Base-by-base conservation (phyloP, 805 yeast genomes). In the Saturnispora saitoi region DNA sequence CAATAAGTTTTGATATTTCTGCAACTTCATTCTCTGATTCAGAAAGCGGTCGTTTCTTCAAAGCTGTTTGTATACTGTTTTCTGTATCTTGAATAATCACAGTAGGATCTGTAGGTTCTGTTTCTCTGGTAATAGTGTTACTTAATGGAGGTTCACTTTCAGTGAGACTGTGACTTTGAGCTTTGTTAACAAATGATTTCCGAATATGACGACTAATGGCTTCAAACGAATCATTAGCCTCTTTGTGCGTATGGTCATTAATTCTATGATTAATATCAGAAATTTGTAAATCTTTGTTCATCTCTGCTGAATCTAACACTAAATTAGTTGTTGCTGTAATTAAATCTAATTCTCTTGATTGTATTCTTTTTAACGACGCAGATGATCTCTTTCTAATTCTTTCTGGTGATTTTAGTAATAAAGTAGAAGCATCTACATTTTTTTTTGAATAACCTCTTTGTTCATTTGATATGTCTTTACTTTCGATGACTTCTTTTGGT, bases 171-270 rank as follows among this genome's bases (percentile, higher is more conserved):
- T 32, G 24, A 22, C 22, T 28, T 34, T 34, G 38, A 9, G 51
- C 51, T 45, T 59, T 59, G 2, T 56, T 54, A 14, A 63, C 63
- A 53, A 61, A 54, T 17, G 67, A 63, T 44, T 62, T 60, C 36
- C 67, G 48, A n/a, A 62, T 62, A 29, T 60, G 58, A 31, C 53
- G 54, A 46, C 63, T 61, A 17, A 63, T 61, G 6, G 56, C 59
- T 19, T 62, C 66, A 53, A 63, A 63, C 4, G 67, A 63, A 26
- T 58, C 48, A 44, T 62, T 62, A 10, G 22, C 17, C 17, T 15
- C 20, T 17, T 42, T 43, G n/a, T 4, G 32, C 5, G 26, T 19
- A 10, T n/a, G 29, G 3, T 29, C 42, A 28, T 17, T 15, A 19
- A 9, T 12, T 7, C 10, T 11, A 4, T 38, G n/a, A 7, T 14